Conservation (phyloP, 192 early-diverging fungal species). For the Gigaspora rosea region DNA sequence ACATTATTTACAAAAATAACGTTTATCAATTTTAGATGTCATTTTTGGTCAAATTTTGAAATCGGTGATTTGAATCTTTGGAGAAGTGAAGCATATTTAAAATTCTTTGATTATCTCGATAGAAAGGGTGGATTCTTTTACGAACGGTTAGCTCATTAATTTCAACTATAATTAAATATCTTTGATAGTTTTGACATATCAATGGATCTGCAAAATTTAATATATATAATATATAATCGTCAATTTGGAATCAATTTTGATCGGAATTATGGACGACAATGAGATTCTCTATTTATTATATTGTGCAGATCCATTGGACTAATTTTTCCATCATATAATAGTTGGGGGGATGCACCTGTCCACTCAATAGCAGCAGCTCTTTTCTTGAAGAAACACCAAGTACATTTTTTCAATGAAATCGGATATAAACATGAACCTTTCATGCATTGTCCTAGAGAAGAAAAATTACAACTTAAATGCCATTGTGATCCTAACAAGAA, state of each 20-base stretch:
- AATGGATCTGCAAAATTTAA: no score
- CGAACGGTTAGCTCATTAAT: conserved; percentile 50
- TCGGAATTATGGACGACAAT: no score
- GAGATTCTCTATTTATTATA: not conserved
- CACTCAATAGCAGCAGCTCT: conserved; percentile 69
- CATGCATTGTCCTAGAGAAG: conserved; percentile 58
- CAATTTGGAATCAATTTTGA: not conserved
- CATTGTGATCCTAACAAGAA: conserved; percentile 50
- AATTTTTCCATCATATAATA: conserved; percentile 18
- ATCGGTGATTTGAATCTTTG: conserved; percentile 65
- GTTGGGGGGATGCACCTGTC: conserved; percentile 78
- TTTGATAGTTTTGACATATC: no score
- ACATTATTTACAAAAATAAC: no score
- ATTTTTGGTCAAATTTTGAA: conserved; percentile 93
- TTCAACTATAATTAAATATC: no score
- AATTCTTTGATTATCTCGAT: conserved; percentile 75
- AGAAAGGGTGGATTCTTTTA: conserved; percentile 82
- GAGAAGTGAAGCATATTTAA: conserved; percentile 65
- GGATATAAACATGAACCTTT: conserved; percentile 70
- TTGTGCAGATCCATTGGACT: no score
- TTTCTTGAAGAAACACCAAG: conserved; percentile 57
- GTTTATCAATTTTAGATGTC: conserved; percentile 47
- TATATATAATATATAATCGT: no score
- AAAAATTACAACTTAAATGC: conserved; percentile 48
- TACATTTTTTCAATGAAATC: conserved; percentile 78